Conservation (phyloP, 305 asterid species). For the Solanum aculeatissimum region DNA sequence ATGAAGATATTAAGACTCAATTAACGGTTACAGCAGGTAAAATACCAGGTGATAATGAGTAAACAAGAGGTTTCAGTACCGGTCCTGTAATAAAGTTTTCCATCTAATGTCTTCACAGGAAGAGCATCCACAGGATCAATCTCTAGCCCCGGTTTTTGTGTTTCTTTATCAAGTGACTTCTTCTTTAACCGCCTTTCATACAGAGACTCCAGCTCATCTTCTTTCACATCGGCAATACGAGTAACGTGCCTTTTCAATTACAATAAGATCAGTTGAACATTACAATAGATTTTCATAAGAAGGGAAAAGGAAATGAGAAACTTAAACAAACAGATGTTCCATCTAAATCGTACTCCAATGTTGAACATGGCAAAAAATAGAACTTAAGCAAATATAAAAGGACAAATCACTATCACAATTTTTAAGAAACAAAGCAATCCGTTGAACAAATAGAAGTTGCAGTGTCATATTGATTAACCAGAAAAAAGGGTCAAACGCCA, state of each 20-base stretch:
- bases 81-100: constrained; percentile 51
- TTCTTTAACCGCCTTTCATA: constrained; percentile 56
- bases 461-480: neutral
- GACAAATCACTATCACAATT: neutral
- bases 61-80: constrained; percentile 18
- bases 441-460: neutral
- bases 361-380: neutral
- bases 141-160: constrained; percentile 36
- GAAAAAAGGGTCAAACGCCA: neutral
- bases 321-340: neutral
- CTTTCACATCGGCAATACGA: constrained; percentile 83
- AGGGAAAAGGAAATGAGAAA: neutral
- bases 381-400: neutral
- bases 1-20: neutral
- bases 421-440: neutral
- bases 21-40: neutral
- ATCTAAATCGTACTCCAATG: neutral
- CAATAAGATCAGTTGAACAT: neutral
- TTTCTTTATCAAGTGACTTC: constrained; percentile 36
- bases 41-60: neutral
- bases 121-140: constrained; percentile 90
- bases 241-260: constrained; percentile 30
- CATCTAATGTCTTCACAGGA: constrained; percentile 71
- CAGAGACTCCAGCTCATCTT: constrained; percentile 52
- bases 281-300: neutral